phyloP scores from a whole-genome alignment of 2,329 filamentous ascomycete genomes.

The Xenoacremonium recifei region DNA sequence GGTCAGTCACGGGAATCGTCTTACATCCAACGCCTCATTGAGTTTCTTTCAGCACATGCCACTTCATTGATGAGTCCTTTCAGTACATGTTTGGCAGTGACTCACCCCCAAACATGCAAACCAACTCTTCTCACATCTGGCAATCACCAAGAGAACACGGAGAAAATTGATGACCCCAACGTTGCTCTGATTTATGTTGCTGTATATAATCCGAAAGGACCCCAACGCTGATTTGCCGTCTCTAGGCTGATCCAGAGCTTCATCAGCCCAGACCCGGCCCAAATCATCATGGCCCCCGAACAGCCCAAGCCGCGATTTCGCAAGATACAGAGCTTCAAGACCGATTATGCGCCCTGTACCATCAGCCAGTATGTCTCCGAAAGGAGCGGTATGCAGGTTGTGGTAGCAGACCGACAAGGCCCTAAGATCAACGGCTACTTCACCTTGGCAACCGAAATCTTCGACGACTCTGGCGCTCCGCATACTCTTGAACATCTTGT shows the following conservation, averaged over 20 bases:
- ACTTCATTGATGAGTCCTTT: no score
- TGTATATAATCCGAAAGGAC: no score
- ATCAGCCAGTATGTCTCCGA: constrained; percentile 97
- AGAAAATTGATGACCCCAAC: no score
- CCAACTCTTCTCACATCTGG: no score
- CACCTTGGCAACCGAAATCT: constrained; percentile 92
- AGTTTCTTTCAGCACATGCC: no score
- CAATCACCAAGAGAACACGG: no score
- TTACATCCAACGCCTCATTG: no score
- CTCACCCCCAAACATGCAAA: no score
- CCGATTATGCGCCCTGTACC: constrained; percentile 83
- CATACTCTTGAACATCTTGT: constrained; percentile 81
- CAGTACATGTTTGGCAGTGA: no score
- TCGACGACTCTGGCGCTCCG: constrained; percentile 92
- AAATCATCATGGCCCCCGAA: constrained; percentile 51
- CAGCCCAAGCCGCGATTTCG: constrained; percentile 64
- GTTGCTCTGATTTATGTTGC: no score
- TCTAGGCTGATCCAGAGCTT: background rate
- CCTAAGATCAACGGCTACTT: constrained; percentile 97
- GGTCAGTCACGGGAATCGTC: constrained; percentile 16
- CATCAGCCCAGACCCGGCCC: background rate
- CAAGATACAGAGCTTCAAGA: constrained; percentile 79
- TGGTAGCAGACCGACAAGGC: constrained; percentile 87
- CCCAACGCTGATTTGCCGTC: no score
- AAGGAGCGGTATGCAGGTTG: constrained; percentile 89